Evolutionary conservation across 257 asterid genomes (phyloP), one percentile per base, ranked within the genome.

Genomic region (Handroanthus guayacan): DNA sequence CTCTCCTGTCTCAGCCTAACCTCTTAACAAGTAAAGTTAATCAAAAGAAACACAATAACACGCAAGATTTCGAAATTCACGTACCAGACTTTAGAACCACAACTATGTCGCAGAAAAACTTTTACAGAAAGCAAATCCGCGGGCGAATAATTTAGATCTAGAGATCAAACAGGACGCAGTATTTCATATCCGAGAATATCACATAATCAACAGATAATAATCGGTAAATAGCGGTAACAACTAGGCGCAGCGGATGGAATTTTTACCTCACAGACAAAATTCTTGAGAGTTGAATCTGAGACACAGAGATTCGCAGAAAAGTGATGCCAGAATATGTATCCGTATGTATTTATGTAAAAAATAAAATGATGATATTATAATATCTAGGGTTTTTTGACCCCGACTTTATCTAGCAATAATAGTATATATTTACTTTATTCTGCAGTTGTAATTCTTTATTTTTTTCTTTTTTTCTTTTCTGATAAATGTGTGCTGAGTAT

Each of bases 311-410:
- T 51, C 47, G 55, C 55, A 71, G 74, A 79, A 41, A 71, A 58
- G 75, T 50, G 62, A 71, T 69, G 78, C 80, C 74, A 47, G 56
- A 43, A 25, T 54, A 6, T 67, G 66, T 51, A 18, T 5, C 58
- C 12, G 78, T 38, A 51, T 18, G 63, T 66, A 25, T 25, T 25
- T 25, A 25, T 25, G 31, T 25, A 25, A 25, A 25, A 25, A 25
- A 25, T 25, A 25, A 25, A 25, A 71, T 14, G 77, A n/a, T 41
- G 77, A 61, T 9, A 63, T 18, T 38, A 67, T 44, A 62, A 75
- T 67, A 76, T 58, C 84, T 83, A 83, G 87, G 87, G 82, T 83
- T 83, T 67, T 63, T 48, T 51, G 79, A 62, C 67, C 45, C 79
- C 62, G 64, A 16, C 76, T 69, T 25, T 38, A 6, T 36, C 48